Evolutionary conservation across 441 rosid genomes (phyloP).

Genomic region (Macaranga tanarius): DNA sequence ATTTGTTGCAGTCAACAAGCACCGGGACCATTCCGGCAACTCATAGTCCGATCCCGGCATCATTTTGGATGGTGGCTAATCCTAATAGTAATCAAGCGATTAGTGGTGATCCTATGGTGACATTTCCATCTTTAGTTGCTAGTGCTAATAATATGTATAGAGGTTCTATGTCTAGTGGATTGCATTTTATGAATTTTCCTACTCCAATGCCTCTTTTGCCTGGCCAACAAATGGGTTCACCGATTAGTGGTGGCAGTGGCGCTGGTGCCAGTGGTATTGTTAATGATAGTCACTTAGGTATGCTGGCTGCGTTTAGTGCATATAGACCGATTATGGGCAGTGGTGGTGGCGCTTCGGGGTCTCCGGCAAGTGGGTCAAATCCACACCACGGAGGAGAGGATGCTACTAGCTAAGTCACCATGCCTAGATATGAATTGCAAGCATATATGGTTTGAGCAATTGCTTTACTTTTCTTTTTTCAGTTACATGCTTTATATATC

Average conservation of each 20-base stretch:
- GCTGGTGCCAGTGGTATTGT: constrained; percentile 14
- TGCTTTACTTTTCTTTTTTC: constrained; percentile 19
- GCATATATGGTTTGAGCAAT: constrained; percentile 40
- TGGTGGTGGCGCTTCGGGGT: constrained; percentile 30
- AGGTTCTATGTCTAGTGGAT: constrained; percentile 44
- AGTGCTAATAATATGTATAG: constrained; percentile 38
- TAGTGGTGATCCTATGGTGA: constrained; percentile 42
- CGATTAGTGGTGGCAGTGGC: constrained; percentile 27
- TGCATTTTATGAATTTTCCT: constrained; percentile 78
- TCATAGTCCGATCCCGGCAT: constrained; percentile 53
- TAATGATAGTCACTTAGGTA: constrained; percentile 54
- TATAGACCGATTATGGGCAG: constrained; percentile 48
- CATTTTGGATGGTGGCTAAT: constrained; percentile 63
- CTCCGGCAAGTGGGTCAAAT: constrained; percentile 44
- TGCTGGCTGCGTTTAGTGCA: constrained; percentile 62
- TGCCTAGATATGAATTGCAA: constrained; percentile 35
- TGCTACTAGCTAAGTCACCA: constrained; percentile 38
- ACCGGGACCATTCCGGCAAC: constrained; percentile 54
- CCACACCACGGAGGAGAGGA: constrained; percentile 49
- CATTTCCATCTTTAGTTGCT: constrained; percentile 43
- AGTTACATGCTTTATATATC: constrained; percentile 7
- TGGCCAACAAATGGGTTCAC: constrained; percentile 60
- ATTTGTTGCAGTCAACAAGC: constrained; percentile 53
- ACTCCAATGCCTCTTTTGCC: constrained; percentile 67
- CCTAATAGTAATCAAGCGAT: constrained; percentile 35